Evolutionary conservation across 2,329 filamentous ascomycete species (phyloP), one percentile per base, ranked within the genome.

Genomic region (Mollisiaceae sp.): DNA sequence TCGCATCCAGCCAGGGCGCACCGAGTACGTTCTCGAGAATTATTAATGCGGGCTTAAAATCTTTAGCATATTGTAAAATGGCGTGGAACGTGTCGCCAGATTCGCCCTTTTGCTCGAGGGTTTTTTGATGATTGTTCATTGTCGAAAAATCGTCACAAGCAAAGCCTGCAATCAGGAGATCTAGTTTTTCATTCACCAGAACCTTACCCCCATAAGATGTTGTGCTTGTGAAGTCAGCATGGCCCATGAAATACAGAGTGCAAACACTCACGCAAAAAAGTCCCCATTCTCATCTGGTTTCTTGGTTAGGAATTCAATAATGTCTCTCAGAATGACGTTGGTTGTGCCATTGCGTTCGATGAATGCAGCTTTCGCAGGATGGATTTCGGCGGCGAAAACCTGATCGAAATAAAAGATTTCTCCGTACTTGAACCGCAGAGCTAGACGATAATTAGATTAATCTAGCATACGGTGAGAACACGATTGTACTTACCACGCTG

Each of bases 71-170:
- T 0, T 77, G 73, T 6, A 88, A 72, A n/a, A 91, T 83, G 0
- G 85, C 86, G 45, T 81, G 79, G 74, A 91, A 91, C 0, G 91
- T 93, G 41, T 85, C 81, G 0, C 83, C 84, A 0, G 90, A 91
- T 70, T 92, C 86, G 2, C 89, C 89, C 15, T 82, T 78, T 8
- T 84, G 80, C 1, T 82, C 77, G 0, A 89, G 75, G 0, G 77
- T 76, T 64, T 86, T 87, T 18, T 79, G 79, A 4, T 80, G 75
- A 59, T 79, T 84, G 74, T 93, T 94, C 38, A 93, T 76, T 0
- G 69, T 73, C 0, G 91, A 94, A 69, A 90, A 91, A 71, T 94
- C 91, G 1, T 92, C 89, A 70, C 91, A 95, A 0, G 90, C 89
- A 50, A 89, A 91, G 0, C 91, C 91, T 8, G 89, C 89, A 54